These are phyloP conservation scores for Microglena sp. DNA, from an alignment of 139 green algal genomes.

Conservation along the genomic window DNA sequence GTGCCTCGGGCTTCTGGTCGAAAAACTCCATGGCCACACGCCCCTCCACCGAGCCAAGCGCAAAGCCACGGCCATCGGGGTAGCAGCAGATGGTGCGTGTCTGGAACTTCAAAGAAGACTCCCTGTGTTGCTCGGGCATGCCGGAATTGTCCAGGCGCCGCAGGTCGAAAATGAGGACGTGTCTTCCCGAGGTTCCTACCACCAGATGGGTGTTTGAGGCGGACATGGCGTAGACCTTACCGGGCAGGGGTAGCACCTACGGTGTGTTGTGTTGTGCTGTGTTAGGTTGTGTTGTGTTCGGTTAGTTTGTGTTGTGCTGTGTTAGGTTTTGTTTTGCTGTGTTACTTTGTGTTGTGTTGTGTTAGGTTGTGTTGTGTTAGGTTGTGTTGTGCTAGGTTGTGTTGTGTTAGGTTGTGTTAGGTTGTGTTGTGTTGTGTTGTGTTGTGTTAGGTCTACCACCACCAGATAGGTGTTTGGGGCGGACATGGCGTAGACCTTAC, in stretches of 20 bases:
- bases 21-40: slow-evolving; percentile 54
- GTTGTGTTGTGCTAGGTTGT: too few species aligned
- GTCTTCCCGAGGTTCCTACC: slow-evolving; percentile 59
- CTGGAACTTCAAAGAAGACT: slow-evolving; percentile 77
- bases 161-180: slow-evolving; percentile 73
- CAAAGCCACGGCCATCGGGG: slow-evolving; percentile 64
- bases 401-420: too few species aligned
- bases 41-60: slow-evolving; percentile 75
- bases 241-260: not conserved
- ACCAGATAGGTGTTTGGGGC: slow-evolving; percentile 43
- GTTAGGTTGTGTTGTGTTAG: too few species aligned
- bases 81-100: slow-evolving; percentile 70
- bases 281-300: too few species aligned
- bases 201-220: slow-evolving; percentile 43
- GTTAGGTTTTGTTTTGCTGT: not conserved
- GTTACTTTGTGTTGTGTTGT: not conserved
- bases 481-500: slow-evolving; percentile 57
- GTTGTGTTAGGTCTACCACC: slow-evolving; percentile 57
- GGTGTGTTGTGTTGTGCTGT: not conserved
- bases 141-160: slow-evolving; percentile 3
- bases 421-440: slow-evolving; percentile 16
- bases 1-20: slow-evolving; percentile 14
- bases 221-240: slow-evolving; percentile 57
- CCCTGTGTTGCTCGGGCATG: slow-evolving; percentile 49
- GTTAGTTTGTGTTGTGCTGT: not conserved